phyloP scores from a whole-genome alignment of 2,329 filamentous ascomycete species.

The Capronia epimyces region DNA sequence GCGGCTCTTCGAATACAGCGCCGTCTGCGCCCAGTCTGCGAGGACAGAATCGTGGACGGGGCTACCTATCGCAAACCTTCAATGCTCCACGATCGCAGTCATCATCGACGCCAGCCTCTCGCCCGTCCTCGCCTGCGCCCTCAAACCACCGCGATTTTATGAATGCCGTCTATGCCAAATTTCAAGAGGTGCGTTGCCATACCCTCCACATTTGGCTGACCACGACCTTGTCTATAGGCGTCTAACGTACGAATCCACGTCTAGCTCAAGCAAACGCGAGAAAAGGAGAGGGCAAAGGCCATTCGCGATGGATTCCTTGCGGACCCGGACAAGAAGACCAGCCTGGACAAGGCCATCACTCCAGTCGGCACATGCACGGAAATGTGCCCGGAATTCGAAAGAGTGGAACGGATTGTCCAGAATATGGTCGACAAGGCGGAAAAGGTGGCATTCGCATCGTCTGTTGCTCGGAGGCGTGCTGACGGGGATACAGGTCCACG shows the following conservation, averaged over 20 bases:
- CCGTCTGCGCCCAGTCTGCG: slow-evolving; percentile 7
- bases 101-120: slow-evolving; percentile 15
- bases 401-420: slow-evolving; percentile 57
- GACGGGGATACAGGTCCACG: slow-evolving; percentile 15
- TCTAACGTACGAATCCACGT: slow-evolving; percentile 29
- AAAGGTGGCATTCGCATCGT: slow-evolving; percentile 42
- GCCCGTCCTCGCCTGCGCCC: slow-evolving; percentile 16
- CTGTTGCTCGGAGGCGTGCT: slow-evolving; percentile 1
- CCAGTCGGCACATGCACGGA: slow-evolving; percentile 56
- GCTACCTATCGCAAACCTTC: slow-evolving; percentile 20
- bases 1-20: slow-evolving; percentile 9
- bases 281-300: slow-evolving; percentile 47
- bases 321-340: slow-evolving; percentile 57
- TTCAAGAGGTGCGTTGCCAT: slow-evolving; percentile 25
- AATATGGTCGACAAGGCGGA: slow-evolving; percentile 58
- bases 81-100: slow-evolving; percentile 14
- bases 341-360: slow-evolving; percentile 56
- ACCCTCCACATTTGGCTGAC: slow-evolving; percentile 23
- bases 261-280: slow-evolving; percentile 48
- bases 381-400: slow-evolving; percentile 61
- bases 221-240: slow-evolving; percentile 16
- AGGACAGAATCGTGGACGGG: slow-evolving; percentile 19
- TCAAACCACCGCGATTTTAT: slow-evolving; percentile 21
- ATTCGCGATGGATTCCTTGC: slow-evolving; percentile 51
- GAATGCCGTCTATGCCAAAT: slow-evolving; percentile 18